A percentile compares a stretch with the other conserved stretches of the same genome.
phyloP scores from a whole-genome alignment of 495 filamentous ascomycete species.

The Tuber aestivum region DNA sequence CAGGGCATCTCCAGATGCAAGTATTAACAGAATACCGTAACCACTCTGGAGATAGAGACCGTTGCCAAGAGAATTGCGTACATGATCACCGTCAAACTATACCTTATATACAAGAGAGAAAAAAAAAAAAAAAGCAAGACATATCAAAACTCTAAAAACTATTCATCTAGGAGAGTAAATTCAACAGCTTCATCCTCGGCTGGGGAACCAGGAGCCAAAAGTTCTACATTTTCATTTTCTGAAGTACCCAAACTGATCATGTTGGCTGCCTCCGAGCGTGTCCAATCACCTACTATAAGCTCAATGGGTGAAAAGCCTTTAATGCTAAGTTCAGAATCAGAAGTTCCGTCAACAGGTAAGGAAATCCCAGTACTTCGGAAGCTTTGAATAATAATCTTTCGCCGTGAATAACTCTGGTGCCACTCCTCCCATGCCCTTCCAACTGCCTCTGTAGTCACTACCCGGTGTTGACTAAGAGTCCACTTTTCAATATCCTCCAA shows the following conservation, averaged over 20 bases:
- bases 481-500: slow-evolving; percentile 6
- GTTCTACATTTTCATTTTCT: slow-evolving; percentile 8
- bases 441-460: slow-evolving; percentile 13
- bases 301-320: not conserved
- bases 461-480: slow-evolving; percentile 10
- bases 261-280: not conserved
- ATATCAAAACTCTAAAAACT: too few species aligned
- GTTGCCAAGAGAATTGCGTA: too few species aligned
- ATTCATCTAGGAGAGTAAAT: too few species aligned
- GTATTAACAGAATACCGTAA: too few species aligned
- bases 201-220: too few species aligned
- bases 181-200: too few species aligned
- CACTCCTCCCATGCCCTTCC: slow-evolving; percentile 5
- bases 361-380: slow-evolving; percentile 7
- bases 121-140: too few species aligned
- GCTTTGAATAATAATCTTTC: slow-evolving; percentile 8
- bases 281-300: slow-evolving; percentile 10
- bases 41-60: too few species aligned
- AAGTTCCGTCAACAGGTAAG: slow-evolving; percentile 4
- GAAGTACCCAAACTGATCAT: not conserved
- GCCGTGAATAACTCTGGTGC: not conserved
- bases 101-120: too few species aligned
- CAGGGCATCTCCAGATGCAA: too few species aligned
- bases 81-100: too few species aligned
- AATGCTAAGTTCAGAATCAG: slow-evolving; percentile 10